These are phyloP conservation scores for Arabidopsis hybrid DNA, from an alignment of 441 rosid species.

Conservation along the genomic window DNA sequence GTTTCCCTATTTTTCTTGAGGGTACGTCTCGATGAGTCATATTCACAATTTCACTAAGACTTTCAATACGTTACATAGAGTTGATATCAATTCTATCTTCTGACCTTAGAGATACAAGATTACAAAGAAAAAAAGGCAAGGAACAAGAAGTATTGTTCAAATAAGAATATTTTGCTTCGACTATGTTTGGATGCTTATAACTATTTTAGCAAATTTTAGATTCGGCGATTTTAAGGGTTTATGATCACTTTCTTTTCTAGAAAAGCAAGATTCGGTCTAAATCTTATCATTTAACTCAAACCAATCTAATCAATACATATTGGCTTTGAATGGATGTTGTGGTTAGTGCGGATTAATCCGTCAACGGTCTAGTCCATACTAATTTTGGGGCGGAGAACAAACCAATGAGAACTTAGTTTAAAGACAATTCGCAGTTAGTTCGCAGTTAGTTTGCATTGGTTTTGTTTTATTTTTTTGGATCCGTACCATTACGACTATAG, in stretches of 20 bases:
- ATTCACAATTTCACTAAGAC: background rate
- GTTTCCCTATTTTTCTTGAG: background rate
- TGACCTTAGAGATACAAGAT: background rate
- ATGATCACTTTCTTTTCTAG: no score
- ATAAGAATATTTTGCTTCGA: background rate
- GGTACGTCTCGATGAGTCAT: background rate
- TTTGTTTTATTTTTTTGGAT: no score
- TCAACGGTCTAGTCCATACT: no score
- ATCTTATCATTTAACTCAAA: background rate
- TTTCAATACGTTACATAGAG: background rate
- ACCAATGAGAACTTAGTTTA: no score
- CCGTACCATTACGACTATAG: no score
- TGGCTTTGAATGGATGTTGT: no score
- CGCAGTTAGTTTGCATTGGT: no score
- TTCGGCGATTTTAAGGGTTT: background rate
- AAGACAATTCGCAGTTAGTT: no score
- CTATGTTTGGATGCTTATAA: background rate
- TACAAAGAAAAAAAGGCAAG: background rate
- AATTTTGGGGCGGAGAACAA: no score
- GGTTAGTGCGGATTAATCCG: no score
- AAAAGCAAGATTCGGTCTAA: background rate
- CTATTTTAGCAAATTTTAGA: no score
- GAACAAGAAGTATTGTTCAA: background rate
- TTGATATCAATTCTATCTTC: background rate
- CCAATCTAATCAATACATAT: background rate